Base-by-base conservation (phyloP, 805 yeast genomes). In the Pichia californica region DNA sequence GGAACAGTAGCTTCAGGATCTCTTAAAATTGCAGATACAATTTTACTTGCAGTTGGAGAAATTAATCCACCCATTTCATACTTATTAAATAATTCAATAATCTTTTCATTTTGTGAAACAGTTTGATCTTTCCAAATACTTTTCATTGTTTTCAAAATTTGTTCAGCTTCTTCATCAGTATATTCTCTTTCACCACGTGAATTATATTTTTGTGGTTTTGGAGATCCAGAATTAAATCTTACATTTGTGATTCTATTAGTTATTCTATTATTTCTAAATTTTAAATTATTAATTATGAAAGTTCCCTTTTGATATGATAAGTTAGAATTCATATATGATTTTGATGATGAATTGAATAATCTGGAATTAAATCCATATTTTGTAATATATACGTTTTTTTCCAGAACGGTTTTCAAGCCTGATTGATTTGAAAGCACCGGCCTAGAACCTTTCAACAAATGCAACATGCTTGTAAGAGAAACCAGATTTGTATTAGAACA, bases 31-130 rank as follows among this genome's bases (percentile, higher is more conserved):
- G 50, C 39, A 25, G 56, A 52, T 28, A 59, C 48, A 44, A 62
- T 50, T 35, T 54, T 58, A 8, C 59, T 49, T 13, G 63, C 58
- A 16, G 57, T 50, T 4, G 59, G 58, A 6, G 62, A 55, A 23
- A 56, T 54, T 39, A 61, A 36, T 5, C 63, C 66, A n/a, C 63
- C 63, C 42, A 62, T 59, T 41, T 59, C 48, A 38, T 56, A 59
- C 33, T 56, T 52, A 18, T 54, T 54, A 34, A 61, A 53, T 29
- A 62, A 39, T 33, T 42, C 40, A 23, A 43, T 52, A 19, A 54
- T 36, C 37, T 46, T 43, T n/a, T 36, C 20, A 5, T 46, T 45
- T 27, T 56, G 57, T 21, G 50, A 43, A 19, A 54, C 35, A 7
- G 49, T 44, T 14, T 45, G 41, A 43, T 60, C 53, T 26, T 39